phyloP scores from a whole-genome alignment of 2,329 filamentous ascomycete species.

The Juglanconis oblonga region DNA sequence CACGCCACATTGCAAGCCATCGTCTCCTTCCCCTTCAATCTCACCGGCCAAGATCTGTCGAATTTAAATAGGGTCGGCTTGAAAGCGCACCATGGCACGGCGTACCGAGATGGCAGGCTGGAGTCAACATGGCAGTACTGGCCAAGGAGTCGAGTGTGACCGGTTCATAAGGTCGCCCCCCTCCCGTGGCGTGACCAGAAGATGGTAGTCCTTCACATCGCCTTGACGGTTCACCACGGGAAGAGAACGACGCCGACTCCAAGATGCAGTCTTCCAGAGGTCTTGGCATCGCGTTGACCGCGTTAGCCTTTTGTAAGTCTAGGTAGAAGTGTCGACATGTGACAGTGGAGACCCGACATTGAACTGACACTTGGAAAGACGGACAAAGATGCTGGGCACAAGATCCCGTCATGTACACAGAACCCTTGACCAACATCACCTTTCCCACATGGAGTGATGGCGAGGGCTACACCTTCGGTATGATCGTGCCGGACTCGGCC shows the following conservation, averaged over 20 bases:
- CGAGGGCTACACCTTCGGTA: constrained; percentile 11
- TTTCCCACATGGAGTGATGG: constrained; percentile 10
- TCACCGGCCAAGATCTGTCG: not conserved
- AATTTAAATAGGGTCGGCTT: not conserved
- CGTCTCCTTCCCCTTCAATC: not conserved
- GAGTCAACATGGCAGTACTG: not conserved
- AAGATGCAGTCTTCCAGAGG: constrained; percentile 5
- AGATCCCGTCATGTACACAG: constrained; percentile 6
- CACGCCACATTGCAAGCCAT: not conserved
- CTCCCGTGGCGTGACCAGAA: not conserved
- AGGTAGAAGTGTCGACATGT: not conserved
- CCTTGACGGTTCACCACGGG: not conserved
- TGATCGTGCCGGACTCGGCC: constrained; percentile 7
- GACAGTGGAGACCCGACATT: not conserved
- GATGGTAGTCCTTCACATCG: not conserved
- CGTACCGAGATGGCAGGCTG: not conserved
- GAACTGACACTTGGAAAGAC: constrained; percentile 1
- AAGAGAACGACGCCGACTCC: not conserved
- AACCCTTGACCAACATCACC: constrained; percentile 12
- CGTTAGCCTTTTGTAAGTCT: constrained; percentile 8
- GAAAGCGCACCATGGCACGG: not conserved
- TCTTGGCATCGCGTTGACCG: constrained; percentile 10
- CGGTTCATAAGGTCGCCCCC: not conserved
- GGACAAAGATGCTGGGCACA: constrained; percentile 12
- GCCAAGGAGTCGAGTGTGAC: not conserved